phyloP scores from a whole-genome alignment of 345 rosid genomes.

The Lagerstroemia speciosa region DNA sequence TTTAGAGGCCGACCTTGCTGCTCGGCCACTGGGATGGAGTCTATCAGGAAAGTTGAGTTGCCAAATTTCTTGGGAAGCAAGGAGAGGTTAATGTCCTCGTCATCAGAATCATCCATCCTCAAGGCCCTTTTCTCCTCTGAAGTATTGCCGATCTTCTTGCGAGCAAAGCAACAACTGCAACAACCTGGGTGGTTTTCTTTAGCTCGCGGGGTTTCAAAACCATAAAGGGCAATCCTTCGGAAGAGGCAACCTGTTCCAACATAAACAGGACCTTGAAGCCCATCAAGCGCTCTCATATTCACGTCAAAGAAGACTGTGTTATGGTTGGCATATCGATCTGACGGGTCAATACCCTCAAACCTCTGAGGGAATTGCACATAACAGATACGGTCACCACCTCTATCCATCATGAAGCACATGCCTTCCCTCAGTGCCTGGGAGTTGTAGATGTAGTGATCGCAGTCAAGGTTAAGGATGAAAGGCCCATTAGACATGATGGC shows the following conservation, averaged over 20 bases:
- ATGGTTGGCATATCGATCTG: constrained; percentile 95
- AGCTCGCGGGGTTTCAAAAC: constrained; percentile 81
- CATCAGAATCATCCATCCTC: constrained; percentile 83
- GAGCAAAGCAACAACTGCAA: constrained; percentile 51
- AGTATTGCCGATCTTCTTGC: constrained; percentile 40
- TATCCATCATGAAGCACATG: constrained; percentile 99
- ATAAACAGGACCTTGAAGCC: constrained; percentile 95
- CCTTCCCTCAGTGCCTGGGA: constrained; percentile 94
- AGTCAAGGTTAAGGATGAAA: constrained; percentile 92
- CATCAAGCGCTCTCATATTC: constrained; percentile 99
- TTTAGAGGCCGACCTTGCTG: constrained; percentile 97
- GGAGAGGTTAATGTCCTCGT: constrained; percentile 21
- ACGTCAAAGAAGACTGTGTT: constrained; percentile 98
- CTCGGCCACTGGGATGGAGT: constrained; percentile 89
- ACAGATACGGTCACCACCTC: constrained; percentile 92
- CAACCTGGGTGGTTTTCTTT: constrained; percentile 59
- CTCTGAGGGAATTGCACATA: constrained; percentile 97
- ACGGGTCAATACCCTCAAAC: constrained; percentile 97
- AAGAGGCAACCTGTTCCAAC: constrained; percentile 98
- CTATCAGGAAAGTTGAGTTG: constrained; percentile 72
- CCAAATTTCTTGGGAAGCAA: constrained; percentile 68
- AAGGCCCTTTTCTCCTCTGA: constrained; percentile 73
- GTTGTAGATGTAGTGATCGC: constrained; percentile 96
- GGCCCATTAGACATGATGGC: constrained; percentile 98
- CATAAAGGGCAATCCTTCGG: constrained; percentile 84